Evolutionary conservation across 2,329 filamentous ascomycete genomes (phyloP).

Genomic region (Beauveria scarabaeidicola): DNA sequence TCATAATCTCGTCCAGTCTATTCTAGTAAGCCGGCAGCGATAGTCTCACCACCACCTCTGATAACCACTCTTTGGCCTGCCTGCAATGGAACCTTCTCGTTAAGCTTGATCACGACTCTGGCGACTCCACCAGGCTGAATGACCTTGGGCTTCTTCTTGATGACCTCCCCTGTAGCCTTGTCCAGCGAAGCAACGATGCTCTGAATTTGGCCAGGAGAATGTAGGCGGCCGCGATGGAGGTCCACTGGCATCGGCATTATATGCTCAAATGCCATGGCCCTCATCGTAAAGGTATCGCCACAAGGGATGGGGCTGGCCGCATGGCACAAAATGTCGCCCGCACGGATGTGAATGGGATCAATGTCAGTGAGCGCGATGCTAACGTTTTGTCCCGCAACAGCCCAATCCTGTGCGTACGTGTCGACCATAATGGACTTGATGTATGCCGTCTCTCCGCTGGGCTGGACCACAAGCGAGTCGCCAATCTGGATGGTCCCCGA

Average conservation of each 20-base stretch:
- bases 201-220: slow-evolving; percentile 66
- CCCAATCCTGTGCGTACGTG: slow-evolving; percentile 69
- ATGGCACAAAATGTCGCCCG: slow-evolving; percentile 81
- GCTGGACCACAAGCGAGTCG: slow-evolving; percentile 70
- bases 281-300: slow-evolving; percentile 67
- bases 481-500: slow-evolving; percentile 77
- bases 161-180: slow-evolving; percentile 63
- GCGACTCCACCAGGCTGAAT: slow-evolving; percentile 74
- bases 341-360: slow-evolving; percentile 70
- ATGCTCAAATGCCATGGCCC: slow-evolving; percentile 83
- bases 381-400: slow-evolving; percentile 83
- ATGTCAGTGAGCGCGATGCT: slow-evolving; percentile 78
- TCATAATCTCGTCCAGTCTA: slow-evolving; percentile 22
- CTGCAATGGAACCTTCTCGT: slow-evolving; percentile 69
- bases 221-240: slow-evolving; percentile 76
- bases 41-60: slow-evolving; percentile 69
- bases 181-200: slow-evolving; percentile 67
- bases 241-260: slow-evolving; percentile 84
- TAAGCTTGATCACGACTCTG: slow-evolving; percentile 66
- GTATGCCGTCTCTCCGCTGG: slow-evolving; percentile 69
- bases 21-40: slow-evolving; percentile 82
- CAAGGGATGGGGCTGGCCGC: slow-evolving; percentile 58
- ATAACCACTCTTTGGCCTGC: slow-evolving; percentile 72
- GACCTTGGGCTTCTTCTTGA: slow-evolving; percentile 79
- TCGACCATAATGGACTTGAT: slow-evolving; percentile 78